A percentile compares a stretch with the other conserved stretches of the same genome.
These are phyloP conservation scores for Dactylella cylindrospora DNA, from an alignment of 2,329 filamentous ascomycete genomes.

Conservation along the genomic window DNA sequence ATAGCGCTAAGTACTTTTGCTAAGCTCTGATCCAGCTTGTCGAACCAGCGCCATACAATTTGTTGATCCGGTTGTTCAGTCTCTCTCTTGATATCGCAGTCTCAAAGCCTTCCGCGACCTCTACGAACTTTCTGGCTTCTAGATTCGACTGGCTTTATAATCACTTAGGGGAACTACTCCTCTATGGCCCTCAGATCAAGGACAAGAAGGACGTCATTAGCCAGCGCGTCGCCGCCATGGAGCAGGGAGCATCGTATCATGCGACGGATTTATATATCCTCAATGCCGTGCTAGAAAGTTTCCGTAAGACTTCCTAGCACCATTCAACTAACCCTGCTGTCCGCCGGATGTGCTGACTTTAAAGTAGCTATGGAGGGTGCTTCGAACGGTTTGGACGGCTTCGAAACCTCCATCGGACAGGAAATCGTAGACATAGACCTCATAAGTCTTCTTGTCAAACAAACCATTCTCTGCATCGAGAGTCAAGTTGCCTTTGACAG, in stretches of 20 bases:
- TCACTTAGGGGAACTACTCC: constrained; percentile 23
- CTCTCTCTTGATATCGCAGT: constrained; percentile 28
- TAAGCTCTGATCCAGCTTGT: constrained; percentile 31
- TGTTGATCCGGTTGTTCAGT: constrained; percentile 25
- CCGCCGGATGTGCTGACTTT: too few species aligned
- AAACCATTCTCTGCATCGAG: constrained; percentile 31
- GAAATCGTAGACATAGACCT: constrained; percentile 40
- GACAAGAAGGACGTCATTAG: constrained; percentile 34
- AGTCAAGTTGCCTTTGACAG: constrained; percentile 34
- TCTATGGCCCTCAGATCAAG: constrained; percentile 33
- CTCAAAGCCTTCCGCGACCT: constrained; percentile 21
- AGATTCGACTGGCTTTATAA: constrained; percentile 38
- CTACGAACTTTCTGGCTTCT: constrained; percentile 32
- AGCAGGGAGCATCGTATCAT: constrained; percentile 20
- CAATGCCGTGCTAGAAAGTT: constrained; percentile 36
- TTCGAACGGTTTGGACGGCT: neutral
- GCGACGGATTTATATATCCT: constrained; percentile 40
- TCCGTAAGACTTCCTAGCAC: constrained; percentile 13
- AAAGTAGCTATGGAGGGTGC: constrained; percentile 12
- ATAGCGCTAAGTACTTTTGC: constrained; percentile 28
- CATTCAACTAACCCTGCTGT: neutral
- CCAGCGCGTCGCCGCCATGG: constrained; percentile 27
- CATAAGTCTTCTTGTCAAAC: constrained; percentile 28
- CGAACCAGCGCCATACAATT: constrained; percentile 30
- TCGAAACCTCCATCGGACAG: constrained; percentile 14